Evolutionary conservation across 345 rosid genomes (phyloP), one percentile per base, ranked within the genome.

Genomic region (Murraya koenigii): DNA sequence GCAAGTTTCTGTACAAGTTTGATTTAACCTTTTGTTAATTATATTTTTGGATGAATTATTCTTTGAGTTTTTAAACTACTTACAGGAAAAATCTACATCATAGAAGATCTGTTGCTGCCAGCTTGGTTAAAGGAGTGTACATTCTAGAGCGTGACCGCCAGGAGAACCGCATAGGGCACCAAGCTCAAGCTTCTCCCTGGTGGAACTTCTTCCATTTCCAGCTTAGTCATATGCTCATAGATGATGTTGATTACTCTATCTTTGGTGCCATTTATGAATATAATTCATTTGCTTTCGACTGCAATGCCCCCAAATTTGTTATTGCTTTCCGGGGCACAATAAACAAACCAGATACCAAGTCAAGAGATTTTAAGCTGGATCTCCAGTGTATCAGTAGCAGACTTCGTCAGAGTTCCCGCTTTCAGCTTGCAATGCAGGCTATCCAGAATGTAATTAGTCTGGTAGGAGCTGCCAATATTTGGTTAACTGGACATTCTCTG

Each of bases 251-350:
- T 71, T 75, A 74, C 68, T 90, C 94, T 55, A 84, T 90, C 70
- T 90, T 90, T 71, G 96, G 94, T 72, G 96, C 88, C 60, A 82
- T 92, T 33, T 92, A 85, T 70, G 85, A 82, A 17, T 85, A 59
- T 73, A 85, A 82, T 67, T 78, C 85, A 14, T 78, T 66, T 49
- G n/a, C 5, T 71, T 75, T 66, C 25, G 35, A 39, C 14, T 38
- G 66, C 58, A 75, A 80, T 28, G 85, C 86, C 55, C 92, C 92
- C 14, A 86, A 79, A 49, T 89, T 80, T 66, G 88, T 92, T 66
- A 85, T 92, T 77, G 94, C 96, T 35, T 90, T 92, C 67, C 94
- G 96, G 1, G 94, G 94, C 72, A 92, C 89, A 49, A 69, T 89
- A 75, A 84, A 83, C 67, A 87, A 87, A 80, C 84, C 67, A 1